Conservation (phyloP, 2,329 filamentous ascomycete species). For the Trichoderma afroharzianum region DNA sequence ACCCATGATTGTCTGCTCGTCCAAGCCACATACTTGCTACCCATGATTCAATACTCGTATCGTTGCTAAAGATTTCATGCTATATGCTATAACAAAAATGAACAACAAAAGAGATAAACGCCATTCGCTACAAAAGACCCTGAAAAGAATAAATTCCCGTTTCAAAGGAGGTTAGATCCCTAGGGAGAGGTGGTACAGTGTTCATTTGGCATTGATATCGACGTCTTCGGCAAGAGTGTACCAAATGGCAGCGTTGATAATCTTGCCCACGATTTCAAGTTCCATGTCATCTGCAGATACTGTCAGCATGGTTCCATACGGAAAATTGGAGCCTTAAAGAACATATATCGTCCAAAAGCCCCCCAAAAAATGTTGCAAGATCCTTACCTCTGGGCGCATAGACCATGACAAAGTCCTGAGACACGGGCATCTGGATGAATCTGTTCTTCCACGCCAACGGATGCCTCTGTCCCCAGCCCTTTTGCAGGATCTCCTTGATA, state of each 20-base stretch:
- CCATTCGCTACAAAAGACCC: neutral
- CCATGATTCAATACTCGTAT: neutral
- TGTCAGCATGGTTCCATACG: neutral
- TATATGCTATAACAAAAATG: neutral
- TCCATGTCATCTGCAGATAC: conserved; percentile 55
- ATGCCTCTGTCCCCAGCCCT: conserved; percentile 74
- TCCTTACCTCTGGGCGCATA: conserved; percentile 66
- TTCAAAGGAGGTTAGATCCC: neutral
- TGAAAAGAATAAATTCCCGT: neutral
- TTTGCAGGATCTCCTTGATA: conserved; percentile 65
- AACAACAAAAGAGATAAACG: neutral
- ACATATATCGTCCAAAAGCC: neutral
- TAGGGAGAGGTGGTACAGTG: neutral
- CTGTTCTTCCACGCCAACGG: conserved; percentile 64
- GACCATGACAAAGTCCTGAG: conserved; percentile 72
- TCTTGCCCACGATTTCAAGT: conserved; percentile 60
- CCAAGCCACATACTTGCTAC: neutral
- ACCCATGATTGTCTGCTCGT: neutral
- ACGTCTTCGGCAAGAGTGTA: conserved; percentile 51
- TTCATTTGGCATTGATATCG: conserved; percentile 28
- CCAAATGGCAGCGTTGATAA: conserved; percentile 73
- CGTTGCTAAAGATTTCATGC: neutral
- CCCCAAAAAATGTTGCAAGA: neutral
- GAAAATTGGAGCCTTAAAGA: neutral
- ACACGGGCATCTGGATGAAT: conserved; percentile 62